phyloP scores from a whole-genome alignment of 2,329 filamentous ascomycete species.

The Monosporascus sp. region DNA sequence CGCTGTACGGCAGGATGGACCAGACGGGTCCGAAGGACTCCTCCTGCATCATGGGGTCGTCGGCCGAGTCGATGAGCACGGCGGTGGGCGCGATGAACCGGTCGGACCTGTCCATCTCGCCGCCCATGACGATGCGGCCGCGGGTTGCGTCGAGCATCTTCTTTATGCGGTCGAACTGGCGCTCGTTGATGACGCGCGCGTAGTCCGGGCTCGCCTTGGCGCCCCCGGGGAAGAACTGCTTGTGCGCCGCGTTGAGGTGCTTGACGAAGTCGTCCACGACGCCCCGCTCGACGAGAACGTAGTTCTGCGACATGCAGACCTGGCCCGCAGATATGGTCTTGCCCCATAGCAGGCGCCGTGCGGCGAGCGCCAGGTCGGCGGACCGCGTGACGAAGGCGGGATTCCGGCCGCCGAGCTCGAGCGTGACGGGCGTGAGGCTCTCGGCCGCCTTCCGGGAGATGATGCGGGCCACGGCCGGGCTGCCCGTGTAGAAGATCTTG shows the following conservation, averaged over 20 bases:
- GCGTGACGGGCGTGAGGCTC: slow-evolving; percentile 77
- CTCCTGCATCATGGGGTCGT: slow-evolving; percentile 73
- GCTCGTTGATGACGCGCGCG: slow-evolving; percentile 71
- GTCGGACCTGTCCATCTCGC: slow-evolving; percentile 71
- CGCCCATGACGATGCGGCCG: slow-evolving; percentile 84
- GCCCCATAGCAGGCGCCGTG: slow-evolving; percentile 79
- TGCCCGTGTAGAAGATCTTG: slow-evolving; percentile 96
- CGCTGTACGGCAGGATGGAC: slow-evolving; percentile 70
- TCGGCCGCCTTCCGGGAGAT: slow-evolving; percentile 85
- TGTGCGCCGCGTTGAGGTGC: slow-evolving; percentile 64
- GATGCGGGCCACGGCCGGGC: slow-evolving; percentile 72
- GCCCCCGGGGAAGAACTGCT: slow-evolving; percentile 80
- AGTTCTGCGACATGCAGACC: slow-evolving; percentile 90
- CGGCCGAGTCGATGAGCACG: slow-evolving; percentile 69
- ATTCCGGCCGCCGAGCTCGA: slow-evolving; percentile 89
- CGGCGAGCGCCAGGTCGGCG: slow-evolving; percentile 73
- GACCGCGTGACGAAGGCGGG: slow-evolving; percentile 86
- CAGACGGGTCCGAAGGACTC: slow-evolving; percentile 95
- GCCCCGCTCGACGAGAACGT: slow-evolving; percentile 74
- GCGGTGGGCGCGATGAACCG: slow-evolving; percentile 88
- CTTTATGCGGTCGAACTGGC: slow-evolving; percentile 78
- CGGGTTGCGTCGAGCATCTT: slow-evolving; percentile 79
- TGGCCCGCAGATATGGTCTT: slow-evolving; percentile 86
- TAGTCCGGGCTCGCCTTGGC: slow-evolving; percentile 73
- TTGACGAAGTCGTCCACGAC: slow-evolving; percentile 67